phyloP scores from a whole-genome alignment of 805 yeast species.

The Torulaspora quercuum region DNA sequence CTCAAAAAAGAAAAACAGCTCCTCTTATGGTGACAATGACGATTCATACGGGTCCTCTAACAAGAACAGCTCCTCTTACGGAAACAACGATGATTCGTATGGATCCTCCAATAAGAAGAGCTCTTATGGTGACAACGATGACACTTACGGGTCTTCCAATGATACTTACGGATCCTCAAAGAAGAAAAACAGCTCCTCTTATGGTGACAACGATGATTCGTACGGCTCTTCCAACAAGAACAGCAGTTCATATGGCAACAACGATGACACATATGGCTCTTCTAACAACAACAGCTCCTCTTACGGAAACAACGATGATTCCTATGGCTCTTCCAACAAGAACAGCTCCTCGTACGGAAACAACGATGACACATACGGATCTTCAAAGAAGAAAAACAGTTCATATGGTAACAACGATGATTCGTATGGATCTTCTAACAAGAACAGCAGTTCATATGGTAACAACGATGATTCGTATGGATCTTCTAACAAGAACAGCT shows the following conservation, averaged over 20 bases:
- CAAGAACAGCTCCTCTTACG: slow-evolving; percentile 18
- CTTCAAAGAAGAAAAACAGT: slow-evolving; percentile 15
- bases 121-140: slow-evolving; percentile 15
- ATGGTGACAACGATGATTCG: slow-evolving; percentile 20
- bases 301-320: slow-evolving; percentile 33
- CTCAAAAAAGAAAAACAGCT: slow-evolving; percentile 21
- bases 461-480: slow-evolving; percentile 15
- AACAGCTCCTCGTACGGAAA: slow-evolving; percentile 21
- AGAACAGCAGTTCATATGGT: slow-evolving; percentile 16
- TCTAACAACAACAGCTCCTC: slow-evolving; percentile 23
- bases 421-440: slow-evolving; percentile 22
- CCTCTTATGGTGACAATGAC: slow-evolving; percentile 31
- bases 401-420: slow-evolving; percentile 24
- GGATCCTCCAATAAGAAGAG: slow-evolving; percentile 20
- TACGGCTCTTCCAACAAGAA: slow-evolving; percentile 25
- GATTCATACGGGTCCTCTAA: slow-evolving; percentile 26
- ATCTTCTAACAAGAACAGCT: slow-evolving; percentile 16
- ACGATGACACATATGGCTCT: slow-evolving; percentile 20
- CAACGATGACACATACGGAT: slow-evolving; percentile 25
- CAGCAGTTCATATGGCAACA: slow-evolving; percentile 12
- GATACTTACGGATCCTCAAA: slow-evolving; percentile 25
- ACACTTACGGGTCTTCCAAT: slow-evolving; percentile 23
- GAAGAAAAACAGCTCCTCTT: slow-evolving; percentile 24
- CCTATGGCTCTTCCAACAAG: slow-evolving; percentile 25
- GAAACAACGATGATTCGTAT: slow-evolving; percentile 18